Base-by-base conservation (phyloP, 2,329 filamentous ascomycete genomes). In the Acrocalymma vagum region DNA sequence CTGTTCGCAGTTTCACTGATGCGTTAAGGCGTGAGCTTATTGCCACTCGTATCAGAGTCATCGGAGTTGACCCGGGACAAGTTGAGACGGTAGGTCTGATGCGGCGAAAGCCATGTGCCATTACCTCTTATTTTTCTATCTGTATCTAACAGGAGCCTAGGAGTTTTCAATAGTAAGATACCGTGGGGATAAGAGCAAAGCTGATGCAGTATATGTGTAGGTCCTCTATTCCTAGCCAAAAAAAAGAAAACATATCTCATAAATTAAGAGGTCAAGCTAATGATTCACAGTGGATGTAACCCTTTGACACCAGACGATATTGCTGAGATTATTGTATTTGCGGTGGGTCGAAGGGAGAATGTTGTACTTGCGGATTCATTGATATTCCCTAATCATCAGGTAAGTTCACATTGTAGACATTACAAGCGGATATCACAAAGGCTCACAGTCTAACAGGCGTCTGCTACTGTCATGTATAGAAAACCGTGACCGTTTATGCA, bases 161-260 rank as follows among this genome's bases (percentile, higher is more conserved):
- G 88, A 95, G 65, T 95, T 95, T 73, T 92, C 86, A 1, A 75
- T 94, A 15, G 87, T 95, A 25, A 81, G 90, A 42, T 95, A 91
- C 69, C 84, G 88, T 53, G 90, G 90, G 4, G 90, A 95, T 70
- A 90, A 93, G 76, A 63, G 78, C 41, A 94, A 94, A 75, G 90
- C 90, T 1, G 88, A 94, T 74, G 87, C 87, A 17, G 88, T 95
- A 36, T 95, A 95, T 70, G 83, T 84, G 86, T 62, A 43, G 32
- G 56, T 45, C n/a, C n/a, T 14, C 23, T n/a, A n/a, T n/a, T n/a
- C n/a, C n/a, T n/a, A n/a, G n/a, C n/a, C n/a, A n/a, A n/a, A n/a
- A n/a, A n/a, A n/a, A n/a, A n/a, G n/a, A n/a, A 8, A 5, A 15
- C 13, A n/a, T 13, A 3, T 14, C 21, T n/a, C 9, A 29, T 2